Evolutionary conservation across 2,329 filamentous ascomycete species (phyloP).

Genomic region (Fusarium zealandicum): DNA sequence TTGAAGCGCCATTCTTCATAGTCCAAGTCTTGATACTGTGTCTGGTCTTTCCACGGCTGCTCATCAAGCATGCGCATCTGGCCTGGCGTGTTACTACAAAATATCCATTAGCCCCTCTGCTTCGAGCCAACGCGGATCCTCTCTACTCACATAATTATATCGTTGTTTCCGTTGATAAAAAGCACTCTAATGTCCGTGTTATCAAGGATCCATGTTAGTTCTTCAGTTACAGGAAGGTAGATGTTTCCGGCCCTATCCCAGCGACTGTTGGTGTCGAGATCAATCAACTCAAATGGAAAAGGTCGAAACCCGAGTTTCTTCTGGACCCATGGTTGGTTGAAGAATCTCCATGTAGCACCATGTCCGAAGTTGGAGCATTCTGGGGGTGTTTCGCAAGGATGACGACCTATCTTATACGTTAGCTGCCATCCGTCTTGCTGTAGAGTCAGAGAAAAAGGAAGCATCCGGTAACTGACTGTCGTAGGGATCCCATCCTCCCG

Average conservation of each 20-base stretch:
- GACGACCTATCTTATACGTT: conserved; percentile 2
- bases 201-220: conserved; percentile 16
- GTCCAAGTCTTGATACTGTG: not conserved
- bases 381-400: conserved; percentile 13
- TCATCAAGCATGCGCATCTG: conserved; percentile 24
- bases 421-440: not conserved
- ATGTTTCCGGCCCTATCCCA: conserved; percentile 17
- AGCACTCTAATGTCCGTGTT: conserved; percentile 15
- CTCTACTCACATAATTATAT: conserved; percentile 19
- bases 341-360: conserved; percentile 18
- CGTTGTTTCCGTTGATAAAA: conserved; percentile 16
- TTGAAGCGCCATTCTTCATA: conserved; percentile 11
- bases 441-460: too few species aligned
- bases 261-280: conserved; percentile 8
- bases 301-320: conserved; percentile 14
- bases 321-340: conserved; percentile 23
- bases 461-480: conserved; percentile 13
- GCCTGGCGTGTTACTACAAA: conserved; percentile 15
- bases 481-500: conserved; percentile 28
- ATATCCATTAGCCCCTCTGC: not conserved
- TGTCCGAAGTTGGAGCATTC: conserved; percentile 19
- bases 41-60: conserved; percentile 11
- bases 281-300: conserved; percentile 12
- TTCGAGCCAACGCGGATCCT: not conserved
- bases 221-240: conserved; percentile 18